Evolutionary conservation across 2,329 filamentous ascomycete genomes (phyloP), one percentile per base, ranked within the genome.

Genomic region (Zymoseptoria crescenta): DNA sequence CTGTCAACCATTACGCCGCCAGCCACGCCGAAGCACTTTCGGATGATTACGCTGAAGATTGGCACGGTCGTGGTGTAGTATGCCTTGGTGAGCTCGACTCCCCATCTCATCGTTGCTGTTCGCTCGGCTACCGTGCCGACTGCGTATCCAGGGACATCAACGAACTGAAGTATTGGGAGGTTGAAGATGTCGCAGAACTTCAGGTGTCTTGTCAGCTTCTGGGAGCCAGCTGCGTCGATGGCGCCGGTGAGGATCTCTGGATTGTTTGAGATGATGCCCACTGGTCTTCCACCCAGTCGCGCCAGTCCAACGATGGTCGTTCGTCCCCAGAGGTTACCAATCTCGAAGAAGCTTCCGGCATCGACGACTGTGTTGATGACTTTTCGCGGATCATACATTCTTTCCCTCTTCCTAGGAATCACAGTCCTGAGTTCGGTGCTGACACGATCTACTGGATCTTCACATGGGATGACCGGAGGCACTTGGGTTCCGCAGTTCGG

Each of bases 141-240:
- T 0, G 84, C 83, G 62, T 86, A 87, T 1, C 84, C 81, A 3
- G 81, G 84, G 1, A 84, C 75, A 67, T 87, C 84, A 4, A 87
- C 76, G 62, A 87, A 86, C 67, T 87, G 84, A 7, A 87, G 59
- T 3, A 86, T 74, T 0, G 84, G 84, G 2, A 87, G 73, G 61
- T 87, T 87, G 75, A 87, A 85, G 50, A 86, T 77, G 65, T 87
- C 84, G 62, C 83, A 82, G 65, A 87, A 79, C 65, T 86, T 86
- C 41, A 87, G 72, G 69, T 85, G 78, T 1, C 81, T 75, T 0
- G 79, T 81, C 20, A 86, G 75, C 65, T 87, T 87, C 63, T 86
- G 84, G 8, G 80, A 81, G 4, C 83, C 83, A 0, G 77, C 74
- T 0, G 83, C 81, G 67, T 87, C 84, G 8, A 87, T 72, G 0